Base-by-base conservation (phyloP, 805 yeast genomes). In the Lipomyces spencermartinsiae region DNA sequence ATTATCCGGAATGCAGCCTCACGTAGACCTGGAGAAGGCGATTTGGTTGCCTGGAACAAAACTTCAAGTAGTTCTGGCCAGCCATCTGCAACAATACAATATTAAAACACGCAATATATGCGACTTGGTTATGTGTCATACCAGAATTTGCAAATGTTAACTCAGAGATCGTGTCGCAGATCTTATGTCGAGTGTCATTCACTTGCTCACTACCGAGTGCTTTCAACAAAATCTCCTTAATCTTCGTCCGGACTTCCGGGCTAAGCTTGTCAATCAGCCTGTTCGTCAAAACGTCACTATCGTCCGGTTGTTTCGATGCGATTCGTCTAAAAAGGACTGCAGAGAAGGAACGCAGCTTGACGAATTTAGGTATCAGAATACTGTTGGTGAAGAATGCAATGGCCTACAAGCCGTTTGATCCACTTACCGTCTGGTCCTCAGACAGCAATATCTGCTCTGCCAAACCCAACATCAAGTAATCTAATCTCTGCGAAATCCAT, bases 91-190 rank as follows among this genome's bases (percentile, higher is more conserved):
- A 19, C 9, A 54, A 37, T n/a, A 14, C 29, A 9, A 25, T 8
- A 31, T 39, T 33, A 19, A n/a, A 56, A n/a, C 14, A 19, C 14
- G 19, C 16, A 9, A 16, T 0, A 37, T 25, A 16, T 29, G 4
- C 14, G 19, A 58, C 19, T 14, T 12, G n/a, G 10, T 9, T 16
- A n/a, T 19, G 25, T 25, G 9, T 46, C 64, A 22, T 88, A 3
- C 67, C 73, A 14, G 54, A 31, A 19, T 66, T 57, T 7, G 69
- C 72, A 59, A 82, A 84, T 1, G 97, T 96, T 58, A 94, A 86
- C 79, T 93, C 98, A 0, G 98, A 91, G 59, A 95, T 89, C 8
- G 97, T 97, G 81, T 95, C 99, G 1, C 97, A 89, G 60, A 95
- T 81, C 76, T 94, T 95, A 78, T 94, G 97, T 77, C 98, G 88